Evolutionary conservation across 176 grass and related monocot species (phyloP).

Genomic region (Olyra latifolia): DNA sequence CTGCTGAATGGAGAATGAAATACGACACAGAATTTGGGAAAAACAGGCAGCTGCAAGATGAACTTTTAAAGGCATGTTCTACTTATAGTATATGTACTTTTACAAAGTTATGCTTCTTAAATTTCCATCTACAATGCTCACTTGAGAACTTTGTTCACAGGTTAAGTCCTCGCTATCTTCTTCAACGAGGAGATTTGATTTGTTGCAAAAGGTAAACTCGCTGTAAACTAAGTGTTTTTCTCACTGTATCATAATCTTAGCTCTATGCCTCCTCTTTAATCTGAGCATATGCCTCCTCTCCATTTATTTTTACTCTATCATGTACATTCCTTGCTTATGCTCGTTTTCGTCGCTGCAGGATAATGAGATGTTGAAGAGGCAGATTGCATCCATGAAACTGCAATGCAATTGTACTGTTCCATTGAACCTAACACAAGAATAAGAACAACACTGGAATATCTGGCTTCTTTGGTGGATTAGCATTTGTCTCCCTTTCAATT

Average conservation of each 20-base stretch:
- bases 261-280: not conserved
- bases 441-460: not conserved
- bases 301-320: not conserved
- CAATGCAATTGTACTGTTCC: constrained; percentile 44
- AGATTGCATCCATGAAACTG: constrained; percentile 48
- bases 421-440: constrained; percentile 11
- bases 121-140: not conserved
- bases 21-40: constrained; percentile 75
- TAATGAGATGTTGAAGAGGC: constrained; percentile 53
- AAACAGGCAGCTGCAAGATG: constrained; percentile 61
- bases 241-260: not conserved
- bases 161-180: constrained; percentile 54
- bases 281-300: constrained; percentile 2
- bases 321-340: not conserved
- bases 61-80: constrained; percentile 63
- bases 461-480: constrained; percentile 20
- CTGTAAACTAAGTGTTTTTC: not conserved
- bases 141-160: constrained; percentile 35
- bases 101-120: not conserved
- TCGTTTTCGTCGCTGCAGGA: constrained; percentile 40
- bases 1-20: constrained; percentile 92
- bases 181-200: constrained; percentile 42
- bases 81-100: not conserved
- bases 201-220: constrained; percentile 62
- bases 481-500: not conserved